These are phyloP conservation scores for Aspergillus fischeri DNA, from an alignment of 2,329 filamentous ascomycete species.

Conservation along the genomic window DNA sequence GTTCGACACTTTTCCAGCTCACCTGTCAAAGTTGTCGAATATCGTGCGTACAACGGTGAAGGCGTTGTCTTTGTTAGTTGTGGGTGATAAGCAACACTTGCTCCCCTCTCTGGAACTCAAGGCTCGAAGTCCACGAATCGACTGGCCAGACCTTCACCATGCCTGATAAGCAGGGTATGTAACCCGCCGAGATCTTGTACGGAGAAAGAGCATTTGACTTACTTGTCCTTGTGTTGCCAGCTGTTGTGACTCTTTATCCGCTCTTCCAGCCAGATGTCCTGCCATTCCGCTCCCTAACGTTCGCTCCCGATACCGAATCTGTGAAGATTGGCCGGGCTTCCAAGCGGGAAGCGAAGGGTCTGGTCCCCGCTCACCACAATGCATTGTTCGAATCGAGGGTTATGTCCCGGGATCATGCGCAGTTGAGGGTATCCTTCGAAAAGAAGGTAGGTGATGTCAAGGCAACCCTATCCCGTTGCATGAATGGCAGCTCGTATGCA, in stretches of 20 bases:
- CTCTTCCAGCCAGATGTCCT: constrained; percentile 21
- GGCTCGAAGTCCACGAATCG: background rate
- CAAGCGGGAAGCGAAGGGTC: constrained; percentile 33
- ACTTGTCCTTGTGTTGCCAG: constrained; percentile 19
- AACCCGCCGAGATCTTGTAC: background rate
- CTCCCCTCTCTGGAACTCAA: background rate
- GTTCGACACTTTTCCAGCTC: background rate
- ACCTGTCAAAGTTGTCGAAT: background rate
- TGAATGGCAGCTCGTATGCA: background rate
- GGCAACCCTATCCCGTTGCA: background rate
- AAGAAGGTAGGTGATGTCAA: constrained; percentile 22
- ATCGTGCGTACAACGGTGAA: background rate
- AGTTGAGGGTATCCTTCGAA: constrained; percentile 25
- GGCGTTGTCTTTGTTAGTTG: background rate
- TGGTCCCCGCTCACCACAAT: constrained; percentile 36
- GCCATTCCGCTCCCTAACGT: constrained; percentile 30
- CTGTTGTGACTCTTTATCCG: constrained; percentile 30
- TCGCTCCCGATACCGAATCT: constrained; percentile 23
- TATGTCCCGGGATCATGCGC: constrained; percentile 45
- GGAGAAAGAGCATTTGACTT: constrained; percentile 1
- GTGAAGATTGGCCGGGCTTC: constrained; percentile 41
- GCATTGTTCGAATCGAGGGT: constrained; percentile 45
- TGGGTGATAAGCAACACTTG: background rate
- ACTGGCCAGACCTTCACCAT: constrained; percentile 13
- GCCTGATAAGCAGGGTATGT: constrained; percentile 23